Evolutionary conservation across 352 stramenopile species (phyloP), one percentile per base, ranked within the genome.

Genomic region (Pythium utonaiense): DNA sequence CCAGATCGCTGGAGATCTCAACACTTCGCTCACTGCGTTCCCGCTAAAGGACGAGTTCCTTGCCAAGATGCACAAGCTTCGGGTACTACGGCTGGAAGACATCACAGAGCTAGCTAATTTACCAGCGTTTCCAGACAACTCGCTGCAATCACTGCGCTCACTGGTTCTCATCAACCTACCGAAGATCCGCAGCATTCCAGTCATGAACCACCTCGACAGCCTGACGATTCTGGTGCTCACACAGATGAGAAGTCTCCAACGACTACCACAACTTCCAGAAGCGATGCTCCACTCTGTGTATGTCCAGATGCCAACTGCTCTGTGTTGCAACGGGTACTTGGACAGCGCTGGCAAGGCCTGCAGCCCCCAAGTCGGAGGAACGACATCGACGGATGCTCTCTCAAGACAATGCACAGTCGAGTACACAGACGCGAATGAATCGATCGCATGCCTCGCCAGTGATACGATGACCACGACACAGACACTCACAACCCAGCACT

Each of bases 251-350:
- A 34, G 19, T 17, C 45, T 62, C 12, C 34, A 62, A 27, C 52
- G 53, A 3, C 53, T 67, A 16, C 60, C 53, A 6, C 12, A 49
- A 30, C 60, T 62, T 1, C 53, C 60, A 3, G 36, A 44, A 28
- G 38, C 21, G 9, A 49, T 14, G 7, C 45, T 67, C 6, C 2
- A 24, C 4, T 21, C 40, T 1, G 17, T 67, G 33, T 31, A 27
- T 3, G 61, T 67, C 10, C 30, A 49, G 31, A 62, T 58, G 49
- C 47, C 60, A 3, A 60, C 36, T 0, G 61, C 48, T n/a, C 31
- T 67, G 7, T 67, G 61, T 30, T 67, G 61, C 61, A 67, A 67
- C 25, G 61, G 61, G 1, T 63, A 60, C 49, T 47, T 62, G 13
- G 53, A 34, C 3, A 42, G 60, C 33, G n/a, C 17, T 27, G 5